A percentile compares a stretch with the other conserved stretches of the same genome.
phyloP scores from a whole-genome alignment of 2,329 filamentous ascomycete genomes.

The Trichophaea hybrida region DNA sequence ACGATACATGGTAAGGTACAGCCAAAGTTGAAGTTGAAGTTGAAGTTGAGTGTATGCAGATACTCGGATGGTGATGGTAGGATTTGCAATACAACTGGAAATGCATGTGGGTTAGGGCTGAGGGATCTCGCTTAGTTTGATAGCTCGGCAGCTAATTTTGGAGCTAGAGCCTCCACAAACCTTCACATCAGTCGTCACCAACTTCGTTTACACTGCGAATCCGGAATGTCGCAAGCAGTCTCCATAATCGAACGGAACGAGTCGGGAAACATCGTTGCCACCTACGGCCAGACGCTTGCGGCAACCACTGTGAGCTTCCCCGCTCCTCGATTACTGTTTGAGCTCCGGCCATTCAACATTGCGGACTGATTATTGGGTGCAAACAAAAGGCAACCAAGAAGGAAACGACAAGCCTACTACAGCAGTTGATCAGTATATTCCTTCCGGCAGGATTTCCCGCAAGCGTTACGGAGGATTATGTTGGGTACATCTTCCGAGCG shows the following conservation, averaged over 20 bases:
- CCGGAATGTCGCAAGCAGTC: neutral
- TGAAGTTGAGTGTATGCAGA: too few species aligned
- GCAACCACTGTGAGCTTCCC: neutral
- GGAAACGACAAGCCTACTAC: neutral
- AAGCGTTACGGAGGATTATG: constrained; percentile 72
- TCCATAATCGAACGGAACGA: constrained; percentile 16
- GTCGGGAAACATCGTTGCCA: constrained; percentile 15
- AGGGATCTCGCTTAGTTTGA: too few species aligned
- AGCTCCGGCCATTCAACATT: neutral
- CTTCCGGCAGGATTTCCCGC: constrained; percentile 78
- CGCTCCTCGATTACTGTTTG: neutral
- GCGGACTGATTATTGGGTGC: neutral
- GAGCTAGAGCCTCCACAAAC: too few species aligned
- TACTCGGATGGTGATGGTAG: too few species aligned
- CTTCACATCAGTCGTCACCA: too few species aligned
- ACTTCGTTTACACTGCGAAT: neutral
- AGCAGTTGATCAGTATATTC: constrained; percentile 51
- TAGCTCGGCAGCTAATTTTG: too few species aligned
- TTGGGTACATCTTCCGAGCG: constrained; percentile 39
- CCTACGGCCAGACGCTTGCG: neutral
- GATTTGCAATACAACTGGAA: too few species aligned
- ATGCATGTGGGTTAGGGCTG: too few species aligned
- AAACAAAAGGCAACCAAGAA: neutral
- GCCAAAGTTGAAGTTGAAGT: too few species aligned
- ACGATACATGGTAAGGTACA: too few species aligned